A percentile compares a stretch with the other conserved stretches of the same genome.
Conservation (phyloP, 345 rosid genomes). For the Gossypium stocksii region DNA sequence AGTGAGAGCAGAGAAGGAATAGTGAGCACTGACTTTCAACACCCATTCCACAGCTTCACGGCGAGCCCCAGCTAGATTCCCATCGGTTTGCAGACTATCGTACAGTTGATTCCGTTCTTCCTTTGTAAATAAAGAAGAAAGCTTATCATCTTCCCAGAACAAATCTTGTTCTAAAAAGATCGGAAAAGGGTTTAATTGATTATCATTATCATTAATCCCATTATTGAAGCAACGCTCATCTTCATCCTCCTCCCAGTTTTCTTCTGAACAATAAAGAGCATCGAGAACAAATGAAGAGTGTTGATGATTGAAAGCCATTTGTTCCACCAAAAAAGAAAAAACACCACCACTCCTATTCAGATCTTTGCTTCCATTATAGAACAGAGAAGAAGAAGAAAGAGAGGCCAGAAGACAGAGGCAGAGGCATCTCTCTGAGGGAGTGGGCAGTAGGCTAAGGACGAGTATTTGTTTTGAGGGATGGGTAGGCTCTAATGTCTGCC, state of each 20-base stretch:
- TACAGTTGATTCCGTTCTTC: conserved; percentile 37
- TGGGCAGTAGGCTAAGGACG: background rate
- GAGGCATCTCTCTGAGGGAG: conserved; percentile 21
- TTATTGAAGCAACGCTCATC: conserved; percentile 11
- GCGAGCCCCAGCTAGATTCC: conserved; percentile 35
- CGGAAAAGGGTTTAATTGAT: conserved; percentile 12
- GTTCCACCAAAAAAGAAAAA: conserved; percentile 32
- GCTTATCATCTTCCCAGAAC: conserved; percentile 57
- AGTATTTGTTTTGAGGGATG: conserved; percentile 8
- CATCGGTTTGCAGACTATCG: conserved; percentile 20
- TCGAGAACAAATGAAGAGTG: conserved; percentile 29
- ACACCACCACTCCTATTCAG: conserved; percentile 1
- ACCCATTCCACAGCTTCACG: conserved; percentile 49
- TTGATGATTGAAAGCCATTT: conserved; percentile 37
- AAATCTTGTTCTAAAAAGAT: conserved; percentile 39
- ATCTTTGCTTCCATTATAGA: conserved; percentile 38
- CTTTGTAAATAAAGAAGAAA: conserved; percentile 36
- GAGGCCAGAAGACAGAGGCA: conserved; percentile 11
- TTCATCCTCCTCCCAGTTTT: conserved; percentile 38
- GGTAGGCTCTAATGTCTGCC: background rate
- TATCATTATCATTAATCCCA: background rate
- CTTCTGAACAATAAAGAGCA: conserved; percentile 58
- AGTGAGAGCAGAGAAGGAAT: conserved; percentile 49
- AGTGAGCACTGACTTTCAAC: conserved; percentile 42
- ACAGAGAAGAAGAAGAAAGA: conserved; percentile 10